A percentile compares a stretch with the other conserved stretches of the same genome.
Evolutionary conservation across 2,329 filamentous ascomycete genomes (phyloP).

Genomic region (Talaromyces sp.): DNA sequence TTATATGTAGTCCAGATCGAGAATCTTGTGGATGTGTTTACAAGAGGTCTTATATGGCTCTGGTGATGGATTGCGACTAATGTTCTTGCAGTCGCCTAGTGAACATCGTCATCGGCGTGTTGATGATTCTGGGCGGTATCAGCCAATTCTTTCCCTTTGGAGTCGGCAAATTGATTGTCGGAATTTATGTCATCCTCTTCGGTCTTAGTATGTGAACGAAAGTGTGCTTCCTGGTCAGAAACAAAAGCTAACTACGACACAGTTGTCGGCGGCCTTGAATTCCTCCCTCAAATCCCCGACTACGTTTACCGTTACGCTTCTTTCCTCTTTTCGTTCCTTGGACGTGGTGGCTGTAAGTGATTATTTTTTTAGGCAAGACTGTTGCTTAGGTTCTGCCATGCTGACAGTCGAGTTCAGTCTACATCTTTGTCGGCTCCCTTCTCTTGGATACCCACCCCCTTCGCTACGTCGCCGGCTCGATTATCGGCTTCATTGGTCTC

Average conservation of each 20-base stretch:
- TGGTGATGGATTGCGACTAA: slow-evolving; percentile 19
- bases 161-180: slow-evolving; percentile 65
- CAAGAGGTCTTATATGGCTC: background rate
- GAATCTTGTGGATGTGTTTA: background rate
- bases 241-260: slow-evolving; percentile 3
- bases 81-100: slow-evolving; percentile 69
- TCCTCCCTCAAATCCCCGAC: slow-evolving; percentile 75
- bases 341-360: slow-evolving; percentile 86
- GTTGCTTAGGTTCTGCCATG: background rate
- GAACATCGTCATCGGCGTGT: slow-evolving; percentile 79
- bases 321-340: slow-evolving; percentile 96
- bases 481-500: slow-evolving; percentile 73
- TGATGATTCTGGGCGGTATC: slow-evolving; percentile 80
- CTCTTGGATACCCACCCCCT: slow-evolving; percentile 63
- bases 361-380: background rate
- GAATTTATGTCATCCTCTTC: slow-evolving; percentile 84
- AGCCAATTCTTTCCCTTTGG: slow-evolving; percentile 39
- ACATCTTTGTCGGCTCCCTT: slow-evolving; percentile 88
- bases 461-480: slow-evolving; percentile 68
- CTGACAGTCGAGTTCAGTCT: slow-evolving; percentile 55
- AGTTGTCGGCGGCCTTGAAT: slow-evolving; percentile 74
- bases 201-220: slow-evolving; percentile 61
- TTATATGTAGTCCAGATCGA: background rate
- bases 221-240: background rate
- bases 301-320: slow-evolving; percentile 90